Evolutionary conservation across 2,329 filamentous ascomycete genomes (phyloP).

Genomic region (Aspergillus neoniger): DNA sequence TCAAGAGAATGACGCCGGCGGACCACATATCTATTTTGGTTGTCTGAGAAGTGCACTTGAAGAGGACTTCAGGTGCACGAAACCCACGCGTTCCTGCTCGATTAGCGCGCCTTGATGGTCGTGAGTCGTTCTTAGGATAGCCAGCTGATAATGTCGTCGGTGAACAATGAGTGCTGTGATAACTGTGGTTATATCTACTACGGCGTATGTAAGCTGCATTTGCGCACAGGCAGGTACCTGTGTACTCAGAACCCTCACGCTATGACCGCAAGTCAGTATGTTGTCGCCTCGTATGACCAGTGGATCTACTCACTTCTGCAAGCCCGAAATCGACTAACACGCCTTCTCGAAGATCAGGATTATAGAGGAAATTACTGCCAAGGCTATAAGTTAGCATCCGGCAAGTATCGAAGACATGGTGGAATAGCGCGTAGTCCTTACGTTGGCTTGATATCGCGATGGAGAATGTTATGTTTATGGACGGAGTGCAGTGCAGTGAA

Average conservation of each 20-base stretch:
- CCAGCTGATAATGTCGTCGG: conserved; percentile 55
- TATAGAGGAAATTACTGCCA: conserved; percentile 81
- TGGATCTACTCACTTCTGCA: conserved; percentile 62
- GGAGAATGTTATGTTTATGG: conserved; percentile 80
- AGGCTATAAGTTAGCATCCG: conserved; percentile 11
- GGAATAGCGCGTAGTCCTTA: conserved; percentile 30
- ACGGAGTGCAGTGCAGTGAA: conserved; percentile 83
- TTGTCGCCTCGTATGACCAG: background rate
- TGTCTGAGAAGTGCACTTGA: conserved; percentile 95
- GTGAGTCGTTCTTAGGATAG: conserved; percentile 86
- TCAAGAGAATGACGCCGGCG: conserved; percentile 94
- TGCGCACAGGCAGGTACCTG: conserved; percentile 71
- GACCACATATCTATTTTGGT: conserved; percentile 97
- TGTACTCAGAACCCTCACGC: conserved; percentile 58
- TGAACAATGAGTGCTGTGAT: conserved; percentile 58
- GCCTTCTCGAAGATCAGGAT: conserved; percentile 71
- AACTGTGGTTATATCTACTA: conserved; percentile 55
- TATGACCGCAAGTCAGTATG: conserved; percentile 21
- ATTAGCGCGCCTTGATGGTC: conserved; percentile 86
- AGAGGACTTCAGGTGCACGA: conserved; percentile 90
- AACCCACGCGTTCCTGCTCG: conserved; percentile 93
- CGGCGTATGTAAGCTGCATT: conserved; percentile 65
- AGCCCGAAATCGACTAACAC: conserved; percentile 99
- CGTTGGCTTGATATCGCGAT: conserved; percentile 96
- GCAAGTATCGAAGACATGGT: background rate